Evolutionary conservation across 495 filamentous ascomycete species (phyloP), one percentile per base, ranked within the genome.

Genomic region (Neurospora sp.): DNA sequence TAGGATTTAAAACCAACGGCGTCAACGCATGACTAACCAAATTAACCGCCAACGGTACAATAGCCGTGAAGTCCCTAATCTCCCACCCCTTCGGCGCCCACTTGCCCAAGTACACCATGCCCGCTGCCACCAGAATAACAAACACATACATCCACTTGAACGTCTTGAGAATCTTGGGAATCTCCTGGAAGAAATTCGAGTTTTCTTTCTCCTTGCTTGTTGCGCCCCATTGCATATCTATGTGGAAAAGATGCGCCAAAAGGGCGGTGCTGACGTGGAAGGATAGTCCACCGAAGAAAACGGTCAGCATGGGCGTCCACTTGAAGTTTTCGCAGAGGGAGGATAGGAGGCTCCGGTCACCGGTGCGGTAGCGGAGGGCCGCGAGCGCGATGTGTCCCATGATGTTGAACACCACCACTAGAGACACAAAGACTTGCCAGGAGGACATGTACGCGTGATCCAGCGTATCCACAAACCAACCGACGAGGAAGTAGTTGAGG

Each of bases 131-230:
- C 17, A 88, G n/a, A 13, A 89, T 74, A 5, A 88, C 83, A 80
- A 92, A 91, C 17, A 84, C 74, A 77, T 92, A 90, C 73, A 86
- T 89, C 80, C 88, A 91, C 79, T 91, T 92, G 83, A 93, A 93
- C 72, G 81, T 87, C 80, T 87, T 88, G 48, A 92, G 78, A 8
- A 93, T 89, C 79, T 90, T 91, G 5, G 91, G 91, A 21, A 91
- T 87, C 74, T 92, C 91, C 70, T 89, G 88, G 82, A 92, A 93
- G 83, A 93, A 93, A 78, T 91, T 91, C 70, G 85, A 86, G 78
- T 89, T 87, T 78, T 90, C 88, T 48, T 86, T 86, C 79, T 92
- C 90, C 78, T 91, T 92, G 39, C 87, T 84, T 0, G 90, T 92
- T 1, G 88, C 86, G 8, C 86, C 86, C 90, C 90, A 92, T 13